These are phyloP conservation scores for Paramecium pentaurelia DNA, from an alignment of 73 alveolate genomes.

Conservation along the genomic window DNA sequence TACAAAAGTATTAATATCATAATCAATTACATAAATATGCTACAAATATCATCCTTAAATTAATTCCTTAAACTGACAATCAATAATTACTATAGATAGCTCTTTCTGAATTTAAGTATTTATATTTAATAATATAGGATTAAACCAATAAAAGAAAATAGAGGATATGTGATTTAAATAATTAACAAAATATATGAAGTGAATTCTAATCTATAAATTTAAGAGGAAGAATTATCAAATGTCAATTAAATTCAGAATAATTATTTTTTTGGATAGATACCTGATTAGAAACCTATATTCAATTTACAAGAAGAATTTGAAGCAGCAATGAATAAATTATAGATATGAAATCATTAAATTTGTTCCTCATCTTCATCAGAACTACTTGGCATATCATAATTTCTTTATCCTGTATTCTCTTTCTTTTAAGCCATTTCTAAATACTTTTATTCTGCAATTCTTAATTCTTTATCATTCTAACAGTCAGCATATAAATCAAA, in stretches of 20 bases:
- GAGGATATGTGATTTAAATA: neutral
- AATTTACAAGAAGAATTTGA: neutral
- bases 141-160: neutral
- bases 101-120: neutral
- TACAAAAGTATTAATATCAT: neutral
- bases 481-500: slow-evolving; percentile 63
- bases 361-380: slow-evolving; percentile 15
- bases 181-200: neutral
- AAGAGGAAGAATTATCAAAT: neutral
- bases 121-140: neutral
- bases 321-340: slow-evolving; percentile 16
- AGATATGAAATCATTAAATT: neutral
- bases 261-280: neutral
- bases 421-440: neutral
- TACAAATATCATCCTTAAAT: neutral
- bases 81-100: neutral
- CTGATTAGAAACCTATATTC: neutral
- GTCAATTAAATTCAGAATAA: neutral
- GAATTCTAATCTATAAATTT: neutral
- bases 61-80: neutral
- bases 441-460: slow-evolving; percentile 47
- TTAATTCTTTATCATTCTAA: slow-evolving; percentile 40
- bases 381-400: slow-evolving; percentile 29
- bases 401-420: neutral
- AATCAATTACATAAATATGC: neutral